These are phyloP conservation scores for Starmera amethionina DNA, from an alignment of 805 yeast genomes.

Conservation along the genomic window DNA sequence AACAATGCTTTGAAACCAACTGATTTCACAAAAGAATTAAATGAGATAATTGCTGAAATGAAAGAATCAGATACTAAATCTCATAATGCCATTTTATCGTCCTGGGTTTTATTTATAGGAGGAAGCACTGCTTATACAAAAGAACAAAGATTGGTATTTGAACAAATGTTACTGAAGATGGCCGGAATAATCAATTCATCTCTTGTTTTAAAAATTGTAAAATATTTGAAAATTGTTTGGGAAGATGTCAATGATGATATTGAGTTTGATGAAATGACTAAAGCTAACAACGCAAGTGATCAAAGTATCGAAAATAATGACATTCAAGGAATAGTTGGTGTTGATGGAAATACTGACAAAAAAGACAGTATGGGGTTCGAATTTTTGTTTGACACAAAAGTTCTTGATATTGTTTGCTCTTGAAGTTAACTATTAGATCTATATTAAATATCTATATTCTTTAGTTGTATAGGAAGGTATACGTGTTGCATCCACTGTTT, in stretches of 20 bases:
- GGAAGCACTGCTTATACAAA: slow-evolving; percentile 10
- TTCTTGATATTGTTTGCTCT: slow-evolving; percentile 15
- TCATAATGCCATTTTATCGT: slow-evolving; percentile 5
- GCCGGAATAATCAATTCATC: slow-evolving; percentile 11
- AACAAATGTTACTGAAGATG: slow-evolving; percentile 5
- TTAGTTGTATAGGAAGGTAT: neutral
- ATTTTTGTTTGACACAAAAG: slow-evolving; percentile 16
- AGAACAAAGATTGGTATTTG: slow-evolving; percentile 8
- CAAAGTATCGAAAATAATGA: too few relatives aligned
- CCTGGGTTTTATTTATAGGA: slow-evolving; percentile 17
- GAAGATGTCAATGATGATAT: slow-evolving; percentile 7
- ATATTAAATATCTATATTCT: too few relatives aligned
- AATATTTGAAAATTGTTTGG: slow-evolving; percentile 17
- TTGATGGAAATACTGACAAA: too few relatives aligned
- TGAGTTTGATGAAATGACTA: neutral
- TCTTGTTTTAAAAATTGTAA: slow-evolving; percentile 12
- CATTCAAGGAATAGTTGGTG: too few relatives aligned
- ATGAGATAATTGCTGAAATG: slow-evolving; percentile 6
- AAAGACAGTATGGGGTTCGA: slow-evolving; percentile 11
- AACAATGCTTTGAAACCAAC: slow-evolving; percentile 3
- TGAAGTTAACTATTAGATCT: neutral
- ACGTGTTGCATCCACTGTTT: too few relatives aligned
- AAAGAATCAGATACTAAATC: slow-evolving; percentile 3
- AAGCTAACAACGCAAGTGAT: too few relatives aligned
- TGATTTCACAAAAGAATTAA: slow-evolving; percentile 8